These are phyloP conservation scores for Diutina ranongensis DNA, from an alignment of 1,139 yeast genomes.

Conservation along the genomic window DNA sequence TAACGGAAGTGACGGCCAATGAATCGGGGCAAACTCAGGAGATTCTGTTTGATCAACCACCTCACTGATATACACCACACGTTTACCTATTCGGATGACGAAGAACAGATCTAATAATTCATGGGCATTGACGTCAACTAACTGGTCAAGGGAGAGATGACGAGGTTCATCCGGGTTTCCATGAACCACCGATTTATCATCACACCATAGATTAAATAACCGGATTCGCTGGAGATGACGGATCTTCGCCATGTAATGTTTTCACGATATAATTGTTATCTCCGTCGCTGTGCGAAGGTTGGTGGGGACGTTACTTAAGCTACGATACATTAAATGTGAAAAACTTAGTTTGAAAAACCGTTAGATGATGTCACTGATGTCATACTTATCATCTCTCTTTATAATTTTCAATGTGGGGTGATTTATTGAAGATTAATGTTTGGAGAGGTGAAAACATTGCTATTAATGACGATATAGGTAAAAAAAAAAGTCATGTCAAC, in stretches of 20 bases:
- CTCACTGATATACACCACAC: background rate
- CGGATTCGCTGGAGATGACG: conserved; percentile 4
- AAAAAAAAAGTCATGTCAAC: too few species aligned
- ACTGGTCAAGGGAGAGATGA: background rate
- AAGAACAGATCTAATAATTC: background rate
- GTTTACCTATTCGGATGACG: background rate
- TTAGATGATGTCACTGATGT: too few species aligned
- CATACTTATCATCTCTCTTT: too few species aligned
- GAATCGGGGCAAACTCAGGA: conserved; percentile 1
- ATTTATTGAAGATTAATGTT: too few species aligned
- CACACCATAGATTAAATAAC: background rate
- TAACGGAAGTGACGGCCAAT: background rate
- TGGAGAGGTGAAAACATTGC: too few species aligned
- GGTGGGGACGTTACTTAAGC: too few species aligned
- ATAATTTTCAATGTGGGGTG: too few species aligned
- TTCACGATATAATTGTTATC: too few species aligned
- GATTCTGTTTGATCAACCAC: background rate
- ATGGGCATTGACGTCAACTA: background rate
- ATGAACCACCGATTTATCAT: background rate
- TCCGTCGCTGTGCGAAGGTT: too few species aligned
- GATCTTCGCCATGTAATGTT: conserved; percentile 1
- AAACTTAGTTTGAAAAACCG: too few species aligned
- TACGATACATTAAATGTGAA: too few species aligned
- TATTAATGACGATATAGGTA: too few species aligned
- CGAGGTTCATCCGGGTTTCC: background rate